A percentile compares a stretch with the other conserved stretches of the same genome.
Evolutionary conservation across 1,284 basidiomycete species (phyloP).

Genomic region (Papiliotrema laurentii): DNA sequence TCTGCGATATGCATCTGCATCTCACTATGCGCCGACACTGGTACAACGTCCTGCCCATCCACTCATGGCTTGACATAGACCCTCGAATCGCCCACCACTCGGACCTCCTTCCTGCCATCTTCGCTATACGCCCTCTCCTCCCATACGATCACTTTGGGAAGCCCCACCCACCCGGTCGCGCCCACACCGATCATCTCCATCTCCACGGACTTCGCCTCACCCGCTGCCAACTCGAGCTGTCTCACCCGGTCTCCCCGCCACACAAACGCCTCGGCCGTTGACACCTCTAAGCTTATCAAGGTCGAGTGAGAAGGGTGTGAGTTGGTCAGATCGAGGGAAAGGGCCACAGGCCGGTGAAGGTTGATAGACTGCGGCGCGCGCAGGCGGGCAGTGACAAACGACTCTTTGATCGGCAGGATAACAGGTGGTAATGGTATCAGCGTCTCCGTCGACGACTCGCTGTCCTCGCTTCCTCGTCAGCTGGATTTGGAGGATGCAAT

Average conservation of each 20-base stretch:
- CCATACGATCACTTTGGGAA: constrained; percentile 35
- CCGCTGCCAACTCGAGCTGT: constrained; percentile 22
- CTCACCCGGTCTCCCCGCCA: constrained; percentile 35
- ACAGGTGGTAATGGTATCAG: constrained; percentile 20
- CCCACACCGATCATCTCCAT: constrained; percentile 28
- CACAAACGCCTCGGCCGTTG: constrained; percentile 41
- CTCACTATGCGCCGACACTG: neutral
- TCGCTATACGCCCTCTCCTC: constrained; percentile 20
- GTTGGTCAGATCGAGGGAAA: constrained; percentile 34
- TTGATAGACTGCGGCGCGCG: constrained; percentile 12
- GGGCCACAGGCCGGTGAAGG: constrained; percentile 27
- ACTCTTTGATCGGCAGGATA: constrained; percentile 22
- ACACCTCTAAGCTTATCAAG: constrained; percentile 23
- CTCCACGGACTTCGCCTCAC: constrained; percentile 13
- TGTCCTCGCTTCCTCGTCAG: too few species aligned
- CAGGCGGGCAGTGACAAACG: constrained; percentile 28
- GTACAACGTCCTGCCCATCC: neutral
- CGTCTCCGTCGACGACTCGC: constrained; percentile 1
- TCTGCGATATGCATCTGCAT: too few species aligned
- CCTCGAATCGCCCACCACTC: constrained; percentile 14
- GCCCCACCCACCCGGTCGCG: constrained; percentile 24
- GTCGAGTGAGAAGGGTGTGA: constrained; percentile 31
- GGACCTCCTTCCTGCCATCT: constrained; percentile 29
- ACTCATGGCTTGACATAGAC: constrained; percentile 19
- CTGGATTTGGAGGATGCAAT: too few species aligned